Conservation (phyloP, 768 basidiomycete species). For the Tulasnella sp. region DNA sequence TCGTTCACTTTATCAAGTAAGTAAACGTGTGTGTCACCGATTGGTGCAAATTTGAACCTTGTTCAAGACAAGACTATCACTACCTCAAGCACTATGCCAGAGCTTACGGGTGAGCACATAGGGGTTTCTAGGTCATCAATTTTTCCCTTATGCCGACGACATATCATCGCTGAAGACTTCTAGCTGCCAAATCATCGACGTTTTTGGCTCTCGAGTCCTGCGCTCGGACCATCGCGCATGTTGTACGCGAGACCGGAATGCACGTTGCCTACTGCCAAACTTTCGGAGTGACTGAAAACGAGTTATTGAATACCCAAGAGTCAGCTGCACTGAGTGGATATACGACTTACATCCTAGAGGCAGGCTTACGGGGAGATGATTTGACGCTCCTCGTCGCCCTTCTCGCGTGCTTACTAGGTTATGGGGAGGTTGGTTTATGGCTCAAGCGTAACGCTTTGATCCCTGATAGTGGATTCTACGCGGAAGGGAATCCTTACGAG, state of each 20-base stretch:
- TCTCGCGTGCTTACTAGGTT: conserved; percentile 82
- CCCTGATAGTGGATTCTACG: conserved; percentile 52
- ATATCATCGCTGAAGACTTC: conserved; percentile 47
- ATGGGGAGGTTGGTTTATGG: conserved; percentile 89
- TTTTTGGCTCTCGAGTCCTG: conserved; percentile 62
- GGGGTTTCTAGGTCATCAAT: background rate
- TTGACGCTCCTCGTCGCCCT: conserved; percentile 74
- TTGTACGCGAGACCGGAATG: conserved; percentile 66
- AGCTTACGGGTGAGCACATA: conserved; percentile 58
- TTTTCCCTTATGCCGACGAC: background rate
- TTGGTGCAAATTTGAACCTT: background rate
- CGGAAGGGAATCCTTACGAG: conserved; percentile 70
- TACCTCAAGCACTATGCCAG: conserved; percentile 82
- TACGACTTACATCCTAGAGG: conserved; percentile 78
- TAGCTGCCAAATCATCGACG: conserved; percentile 70
- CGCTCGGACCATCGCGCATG: conserved; percentile 57
- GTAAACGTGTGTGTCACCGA: conserved; percentile 33
- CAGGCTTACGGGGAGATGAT: conserved; percentile 69
- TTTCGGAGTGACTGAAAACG: conserved; percentile 62
- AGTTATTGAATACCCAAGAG: conserved; percentile 62
- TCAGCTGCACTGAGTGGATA: conserved; percentile 76
- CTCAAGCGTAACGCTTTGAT: conserved; percentile 55
- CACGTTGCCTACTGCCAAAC: conserved; percentile 67
- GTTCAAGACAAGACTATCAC: conserved; percentile 68
- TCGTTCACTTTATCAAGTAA: conserved; percentile 82